phyloP scores from a whole-genome alignment of 2,329 filamentous ascomycete genomes.

The Beauveria brongniartii region DNA sequence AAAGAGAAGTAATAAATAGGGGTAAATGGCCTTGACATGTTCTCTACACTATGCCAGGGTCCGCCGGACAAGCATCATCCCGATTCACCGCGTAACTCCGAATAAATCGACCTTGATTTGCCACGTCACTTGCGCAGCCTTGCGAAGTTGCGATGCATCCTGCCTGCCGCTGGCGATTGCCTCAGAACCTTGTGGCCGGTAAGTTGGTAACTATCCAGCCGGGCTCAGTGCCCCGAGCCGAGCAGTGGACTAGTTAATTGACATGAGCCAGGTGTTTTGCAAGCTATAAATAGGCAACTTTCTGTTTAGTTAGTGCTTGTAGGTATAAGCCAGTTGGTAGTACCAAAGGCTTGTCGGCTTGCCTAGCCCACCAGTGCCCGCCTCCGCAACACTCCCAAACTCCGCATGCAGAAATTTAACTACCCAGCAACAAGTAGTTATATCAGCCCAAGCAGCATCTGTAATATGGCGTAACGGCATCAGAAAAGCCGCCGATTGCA shows the following conservation, averaged over 20 bases:
- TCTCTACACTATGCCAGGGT: background rate
- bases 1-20: too few species aligned
- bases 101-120: background rate
- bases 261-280: too few species aligned
- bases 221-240: too few species aligned
- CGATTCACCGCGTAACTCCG: background rate
- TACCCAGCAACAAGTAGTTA: background rate
- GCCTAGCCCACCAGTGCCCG: background rate
- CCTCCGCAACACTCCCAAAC: background rate
- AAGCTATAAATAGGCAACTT: too few species aligned
- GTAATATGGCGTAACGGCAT: background rate
- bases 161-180: background rate
- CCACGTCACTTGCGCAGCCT: background rate
- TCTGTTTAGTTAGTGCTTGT: too few species aligned
- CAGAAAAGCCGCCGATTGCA: background rate
- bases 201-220: too few species aligned
- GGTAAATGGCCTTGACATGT: too few species aligned
- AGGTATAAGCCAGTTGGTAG: too few species aligned
- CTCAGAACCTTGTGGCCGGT: background rate
- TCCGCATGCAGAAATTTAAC: background rate
- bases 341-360: too few species aligned
- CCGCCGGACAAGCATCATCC: background rate
- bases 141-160: background rate
- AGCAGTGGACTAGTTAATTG: too few species aligned
- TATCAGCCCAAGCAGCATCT: background rate